Evolutionary conservation across 2,329 filamentous ascomycete species (phyloP), one percentile per base, ranked within the genome.

Genomic region (Emericellopsis atlantica): DNA sequence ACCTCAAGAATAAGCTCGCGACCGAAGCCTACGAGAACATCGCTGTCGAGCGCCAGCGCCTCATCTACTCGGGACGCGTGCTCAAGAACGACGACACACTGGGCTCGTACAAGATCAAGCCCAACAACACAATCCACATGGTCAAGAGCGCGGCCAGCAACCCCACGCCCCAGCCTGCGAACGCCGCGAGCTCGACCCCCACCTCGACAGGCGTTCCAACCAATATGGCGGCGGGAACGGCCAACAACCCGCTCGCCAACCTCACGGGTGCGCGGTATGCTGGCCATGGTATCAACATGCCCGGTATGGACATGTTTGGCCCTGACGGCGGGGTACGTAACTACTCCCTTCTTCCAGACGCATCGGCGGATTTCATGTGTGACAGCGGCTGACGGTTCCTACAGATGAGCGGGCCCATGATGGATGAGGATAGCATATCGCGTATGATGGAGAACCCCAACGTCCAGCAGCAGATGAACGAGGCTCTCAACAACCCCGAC

Each of bases 101-200:
- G 35, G 78, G 73, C 48, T 77, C 78, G 43, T 93, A 93, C 69
- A 96, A 95, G 70, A 89, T 98, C 62, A 95, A 95, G 71, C 74
- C 86, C 48, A 88, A 89, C 48, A 92, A 96, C 62, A 96, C 90
- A 15, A 79, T 98, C 51, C 92, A 98, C 61, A 76, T 98, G 53
- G 92, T 98, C 54, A 95, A 94, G 70, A 93, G 88, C 57, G 90
- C 92, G 36, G 84, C 85, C 45, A 95, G 89, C 72, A 95, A 93
- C 54, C 69, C 72, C 35, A 51, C 70, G 36, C 32, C 32, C 33
- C 62, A 65, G 39, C 57, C 62, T 16, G 49, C 64, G 1, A 53
- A 66, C 6, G 54, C 66, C 6, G 55, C 66, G 4, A 54, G 67
- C 36, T 57, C 66, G 14, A 55, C 65, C 21, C 53, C 63, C 23